Conservation (phyloP, 2,329 filamentous ascomycete genomes). For the Penicillium vulpinum region DNA sequence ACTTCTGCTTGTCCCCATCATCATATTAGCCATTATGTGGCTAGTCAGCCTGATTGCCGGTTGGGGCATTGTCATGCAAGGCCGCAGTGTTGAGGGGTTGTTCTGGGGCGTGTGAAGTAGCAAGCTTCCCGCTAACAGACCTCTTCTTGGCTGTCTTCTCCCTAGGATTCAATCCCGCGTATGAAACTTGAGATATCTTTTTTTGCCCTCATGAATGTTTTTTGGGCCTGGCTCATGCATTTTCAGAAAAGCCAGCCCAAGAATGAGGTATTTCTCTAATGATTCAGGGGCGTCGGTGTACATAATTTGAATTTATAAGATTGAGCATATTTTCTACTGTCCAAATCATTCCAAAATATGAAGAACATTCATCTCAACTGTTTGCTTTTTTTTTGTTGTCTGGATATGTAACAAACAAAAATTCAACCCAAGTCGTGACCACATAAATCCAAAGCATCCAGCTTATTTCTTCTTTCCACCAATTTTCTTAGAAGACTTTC, state of each 20-base stretch:
- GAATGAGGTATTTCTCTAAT: conserved; percentile 11
- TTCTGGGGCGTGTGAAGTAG: conserved; percentile 44
- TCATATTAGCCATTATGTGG: conserved; percentile 62
- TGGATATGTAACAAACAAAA: not conserved
- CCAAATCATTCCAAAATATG: not conserved
- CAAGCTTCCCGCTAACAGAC: not conserved
- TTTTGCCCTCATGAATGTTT: not conserved
- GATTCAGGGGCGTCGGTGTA: conserved; percentile 28
- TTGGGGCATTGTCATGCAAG: conserved; percentile 48
- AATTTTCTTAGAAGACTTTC: conserved; percentile 31
- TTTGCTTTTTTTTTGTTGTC: not conserved
- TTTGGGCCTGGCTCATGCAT: conserved; percentile 18
- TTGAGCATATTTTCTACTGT: conserved; percentile 4
- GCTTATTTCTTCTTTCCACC: conserved; percentile 35
- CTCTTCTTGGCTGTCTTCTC: not conserved
- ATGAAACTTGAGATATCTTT: conserved; percentile 15
- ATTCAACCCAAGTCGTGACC: conserved; percentile 1
- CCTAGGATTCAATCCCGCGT: conserved; percentile 9
- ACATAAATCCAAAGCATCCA: not conserved
- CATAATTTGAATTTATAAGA: conserved; percentile 18
- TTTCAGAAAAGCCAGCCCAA: not conserved
- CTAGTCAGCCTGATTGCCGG: conserved; percentile 50
- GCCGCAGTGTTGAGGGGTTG: conserved; percentile 43
- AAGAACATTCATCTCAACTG: conserved; percentile 6
- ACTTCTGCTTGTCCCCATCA: conserved; percentile 62